Base-by-base conservation (phyloP, 1,139 yeast species). In the Saccharomycopsis hybrid region DNA sequence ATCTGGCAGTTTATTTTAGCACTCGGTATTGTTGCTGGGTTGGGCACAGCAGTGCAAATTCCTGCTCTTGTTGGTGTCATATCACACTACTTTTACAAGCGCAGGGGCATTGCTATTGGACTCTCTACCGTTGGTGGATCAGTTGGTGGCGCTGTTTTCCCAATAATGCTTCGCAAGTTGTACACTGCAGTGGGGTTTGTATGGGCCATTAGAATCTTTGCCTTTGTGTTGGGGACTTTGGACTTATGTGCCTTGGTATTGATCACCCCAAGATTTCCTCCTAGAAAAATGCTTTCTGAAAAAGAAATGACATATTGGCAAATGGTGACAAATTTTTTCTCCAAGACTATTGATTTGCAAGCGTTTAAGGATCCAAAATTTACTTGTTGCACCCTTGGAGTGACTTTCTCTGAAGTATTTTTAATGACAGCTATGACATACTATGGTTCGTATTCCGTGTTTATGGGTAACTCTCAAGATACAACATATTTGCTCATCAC, bases 41-140 rank as follows among this genome's bases (percentile, higher is more conserved):
- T 74, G 1, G 85, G 84, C 0, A 71, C 76, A 43, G 83, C 82
- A 0, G 60, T 79, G 33, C 69, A 78, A 29, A 73, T 78, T 66
- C 71, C 79, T 5, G 85, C 85, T 0, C 65, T 77, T 51, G 69
- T 79, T 18, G 78, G 82, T 4, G 76, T 73, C 29, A 67, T 78
- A 2, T 74, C 80, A 13, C 84, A 80, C 52, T 80, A 80, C 76
- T 80, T 80, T 58, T 64, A 66, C 50, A 66, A 65, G 45, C 73
- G 71, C 53, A 67, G 84, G 50, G 85, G 82, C 0, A 63, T 69
- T 32, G 80, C 80, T 2, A 71, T 77, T 13, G 82, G 82, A 0
- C 55, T 78, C 0, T 80, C 84, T 2, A 76, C 84, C 0, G 68
- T 75, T 58, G 86, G 85, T 13, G 86, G 85, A 0, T 75, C 82